Conservation (phyloP, 2,329 filamentous ascomycete genomes). For the Blumeriella jaapii region DNA sequence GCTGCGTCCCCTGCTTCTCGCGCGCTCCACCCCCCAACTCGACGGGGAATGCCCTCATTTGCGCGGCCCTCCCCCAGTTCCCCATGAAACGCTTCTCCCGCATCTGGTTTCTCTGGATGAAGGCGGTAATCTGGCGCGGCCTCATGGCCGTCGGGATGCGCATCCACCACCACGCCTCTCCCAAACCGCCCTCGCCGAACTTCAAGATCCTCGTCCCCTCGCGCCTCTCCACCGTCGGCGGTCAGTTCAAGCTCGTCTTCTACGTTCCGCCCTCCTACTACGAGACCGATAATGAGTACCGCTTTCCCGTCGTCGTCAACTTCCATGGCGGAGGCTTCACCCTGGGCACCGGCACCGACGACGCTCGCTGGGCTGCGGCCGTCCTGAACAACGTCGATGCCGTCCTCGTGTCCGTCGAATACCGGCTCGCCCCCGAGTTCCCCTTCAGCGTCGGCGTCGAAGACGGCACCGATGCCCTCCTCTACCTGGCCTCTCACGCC, state of each 20-base stretch:
- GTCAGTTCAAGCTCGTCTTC: conserved; percentile 31
- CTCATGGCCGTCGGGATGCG: conserved; percentile 28
- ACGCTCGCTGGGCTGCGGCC: conserved; percentile 46
- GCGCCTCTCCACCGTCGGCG: conserved; percentile 19
- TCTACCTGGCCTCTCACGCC: conserved; percentile 47
- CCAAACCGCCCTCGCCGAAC: conserved; percentile 22
- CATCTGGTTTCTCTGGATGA: conserved; percentile 21
- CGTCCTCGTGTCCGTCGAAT: conserved; percentile 53
- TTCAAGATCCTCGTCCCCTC: conserved; percentile 27
- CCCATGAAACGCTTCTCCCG: conserved; percentile 14
- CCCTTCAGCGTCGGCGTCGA: conserved; percentile 55
- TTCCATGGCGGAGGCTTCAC: conserved; percentile 60
- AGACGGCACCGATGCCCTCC: conserved; percentile 51
- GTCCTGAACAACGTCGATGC: conserved; percentile 40
- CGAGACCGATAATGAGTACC: conserved; percentile 16
- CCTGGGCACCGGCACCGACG: conserved; percentile 49
- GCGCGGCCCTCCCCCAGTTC: not conserved
- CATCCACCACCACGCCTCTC: conserved; percentile 25
- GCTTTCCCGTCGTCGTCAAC: conserved; percentile 47
- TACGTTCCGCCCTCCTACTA: conserved; percentile 32
- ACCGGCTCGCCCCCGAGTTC: conserved; percentile 53
- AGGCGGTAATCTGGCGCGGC: conserved; percentile 26
- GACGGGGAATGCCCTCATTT: too few species aligned
- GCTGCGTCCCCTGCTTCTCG: too few species aligned
- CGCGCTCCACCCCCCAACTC: too few species aligned